Conservation (phyloP, 176 grass and related monocot genomes). For the Ensete ventricosum region DNA sequence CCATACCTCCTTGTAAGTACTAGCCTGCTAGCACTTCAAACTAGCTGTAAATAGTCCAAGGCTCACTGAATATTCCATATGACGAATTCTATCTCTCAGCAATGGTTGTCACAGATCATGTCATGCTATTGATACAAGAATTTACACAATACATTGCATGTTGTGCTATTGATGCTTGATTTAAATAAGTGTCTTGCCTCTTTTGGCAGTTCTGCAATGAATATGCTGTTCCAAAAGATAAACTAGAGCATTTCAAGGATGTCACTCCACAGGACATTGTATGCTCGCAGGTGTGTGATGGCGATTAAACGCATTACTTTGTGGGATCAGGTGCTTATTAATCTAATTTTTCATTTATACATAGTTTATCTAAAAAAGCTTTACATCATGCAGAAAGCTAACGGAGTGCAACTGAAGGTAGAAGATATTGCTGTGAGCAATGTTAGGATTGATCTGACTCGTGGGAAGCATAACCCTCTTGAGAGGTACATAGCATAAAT, state of each 20-base stretch:
- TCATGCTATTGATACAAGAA: too few relatives aligned
- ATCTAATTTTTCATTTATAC: background rate
- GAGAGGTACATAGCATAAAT: conserved; percentile 43
- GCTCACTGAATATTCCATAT: too few relatives aligned
- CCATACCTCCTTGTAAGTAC: too few relatives aligned
- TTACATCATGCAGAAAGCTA: conserved; percentile 40
- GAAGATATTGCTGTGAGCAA: conserved; percentile 86
- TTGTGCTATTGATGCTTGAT: background rate
- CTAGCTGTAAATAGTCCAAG: too few relatives aligned
- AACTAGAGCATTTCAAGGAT: conserved; percentile 78
- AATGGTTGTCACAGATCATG: too few relatives aligned
- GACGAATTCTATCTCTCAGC: too few relatives aligned
- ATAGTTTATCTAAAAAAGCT: background rate
- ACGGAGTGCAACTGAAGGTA: conserved; percentile 48
- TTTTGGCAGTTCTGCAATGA: conserved; percentile 88
- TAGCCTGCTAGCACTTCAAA: too few relatives aligned
- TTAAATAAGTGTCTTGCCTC: conserved; percentile 8
- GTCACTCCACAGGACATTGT: conserved; percentile 70
- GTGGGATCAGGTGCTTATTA: background rate
- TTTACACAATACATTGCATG: background rate
- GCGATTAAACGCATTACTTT: background rate
- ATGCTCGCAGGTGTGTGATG: conserved; percentile 61
- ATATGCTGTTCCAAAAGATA: conserved; percentile 91
- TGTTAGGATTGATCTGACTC: conserved; percentile 92
- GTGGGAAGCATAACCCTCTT: conserved; percentile 80